These are phyloP conservation scores for Saturnispora serradocipensis DNA, from an alignment of 805 yeast genomes.

Conservation along the genomic window DNA sequence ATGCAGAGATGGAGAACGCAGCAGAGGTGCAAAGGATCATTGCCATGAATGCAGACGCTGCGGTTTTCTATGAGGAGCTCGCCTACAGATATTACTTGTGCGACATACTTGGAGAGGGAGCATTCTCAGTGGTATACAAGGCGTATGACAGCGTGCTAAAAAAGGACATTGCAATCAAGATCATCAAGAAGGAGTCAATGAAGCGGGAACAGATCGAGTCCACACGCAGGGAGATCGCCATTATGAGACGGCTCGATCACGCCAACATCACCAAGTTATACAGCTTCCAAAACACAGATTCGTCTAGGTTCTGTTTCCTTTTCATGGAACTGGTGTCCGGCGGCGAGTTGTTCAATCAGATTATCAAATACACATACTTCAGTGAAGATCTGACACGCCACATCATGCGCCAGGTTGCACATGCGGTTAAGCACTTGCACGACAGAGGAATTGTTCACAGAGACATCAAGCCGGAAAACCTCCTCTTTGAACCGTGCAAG, in stretches of 20 bases:
- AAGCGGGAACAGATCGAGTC: constrained; percentile 42
- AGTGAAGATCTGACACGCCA: constrained; percentile 65
- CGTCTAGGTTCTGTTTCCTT: constrained; percentile 45
- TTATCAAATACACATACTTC: constrained; percentile 69
- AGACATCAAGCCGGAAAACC: constrained; percentile 76
- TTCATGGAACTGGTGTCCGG: constrained; percentile 64
- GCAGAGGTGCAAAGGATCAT: constrained; percentile 3
- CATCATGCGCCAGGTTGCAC: constrained; percentile 61
- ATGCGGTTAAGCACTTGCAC: constrained; percentile 62
- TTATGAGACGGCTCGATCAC: constrained; percentile 58
- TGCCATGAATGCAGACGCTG: constrained; percentile 11
- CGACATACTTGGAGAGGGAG: constrained; percentile 67
- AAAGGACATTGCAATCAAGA: constrained; percentile 59
- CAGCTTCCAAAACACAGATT: constrained; percentile 41
- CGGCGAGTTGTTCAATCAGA: constrained; percentile 76
- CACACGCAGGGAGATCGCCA: constrained; percentile 61
- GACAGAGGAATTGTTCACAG: constrained; percentile 69
- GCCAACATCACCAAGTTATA: constrained; percentile 50
- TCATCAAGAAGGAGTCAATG: constrained; percentile 55
- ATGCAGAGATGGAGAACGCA: neutral
- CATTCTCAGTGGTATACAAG: constrained; percentile 77
- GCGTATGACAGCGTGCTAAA: constrained; percentile 43
- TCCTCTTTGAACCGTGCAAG: constrained; percentile 51
- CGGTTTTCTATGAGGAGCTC: constrained; percentile 22
- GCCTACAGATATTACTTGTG: constrained; percentile 21